Evolutionary conservation across 495 filamentous ascomycete genomes (phyloP), one percentile per base, ranked within the genome.

Genomic region (Talaromyces adpressus): DNA sequence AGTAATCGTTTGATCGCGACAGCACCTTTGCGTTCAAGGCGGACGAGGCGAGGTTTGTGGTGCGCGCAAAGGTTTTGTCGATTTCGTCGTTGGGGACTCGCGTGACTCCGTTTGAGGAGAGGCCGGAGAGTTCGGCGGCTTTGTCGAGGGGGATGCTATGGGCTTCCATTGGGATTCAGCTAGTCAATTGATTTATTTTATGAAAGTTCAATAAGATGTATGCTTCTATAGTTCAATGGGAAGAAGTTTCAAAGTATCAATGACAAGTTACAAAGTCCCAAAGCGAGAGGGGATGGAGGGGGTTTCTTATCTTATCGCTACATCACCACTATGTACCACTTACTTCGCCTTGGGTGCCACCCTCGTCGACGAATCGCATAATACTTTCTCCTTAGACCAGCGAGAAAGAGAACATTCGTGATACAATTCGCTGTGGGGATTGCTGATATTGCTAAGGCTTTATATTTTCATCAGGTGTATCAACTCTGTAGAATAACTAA

Each of bases 1-100:
- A 97, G 84, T 86, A 97, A 77, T 97, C 86, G 73, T 97, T 90
- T 54, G 88, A 91, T 78, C 85, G 88, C 62, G 85, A 79, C 66
- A 96, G 82, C 66, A 96, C 81, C 63, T 82, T 83, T 66, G 88
- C 89, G 73, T 87, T 88, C 36, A 97, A 83, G 25, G 83, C 79
- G 16, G 84, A 81, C 36, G 90, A 93, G 65, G 92, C 83, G 59
- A 96, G 81, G 75, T 96, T 92, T 90, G 72, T 72, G 34, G 72
- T 76, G 66, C 70, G 71, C 9, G 73, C 65, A 74, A 95, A 92
- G 49, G 88, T 88, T 59, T 79, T 71, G 73, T 92, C 87, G 66
- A 92, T 93, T 41, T 88, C 77, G 22, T 80, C 79, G 47, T 83
- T 67, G 62, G 82, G 73, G 60, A 89, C 70, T 6, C 65, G 66